Evolutionary conservation across 805 yeast genomes (phyloP).

Genomic region (Scheffersomyces spartinae): DNA sequence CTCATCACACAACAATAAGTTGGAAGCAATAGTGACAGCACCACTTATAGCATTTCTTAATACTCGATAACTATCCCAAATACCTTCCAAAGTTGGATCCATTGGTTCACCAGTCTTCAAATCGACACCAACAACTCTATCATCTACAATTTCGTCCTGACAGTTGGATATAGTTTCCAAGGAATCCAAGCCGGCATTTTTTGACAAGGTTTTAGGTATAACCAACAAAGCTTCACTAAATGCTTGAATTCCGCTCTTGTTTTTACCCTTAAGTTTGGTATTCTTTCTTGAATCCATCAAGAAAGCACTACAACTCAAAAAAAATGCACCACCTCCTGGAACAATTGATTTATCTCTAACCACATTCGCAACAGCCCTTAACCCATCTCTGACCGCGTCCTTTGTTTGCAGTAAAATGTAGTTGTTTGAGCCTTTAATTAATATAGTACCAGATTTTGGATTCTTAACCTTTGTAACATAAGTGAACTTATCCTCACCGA

Average conservation of each 20-base stretch:
- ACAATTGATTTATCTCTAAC: conserved; percentile 74
- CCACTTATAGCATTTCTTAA: conserved; percentile 85
- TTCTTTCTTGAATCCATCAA: conserved; percentile 38
- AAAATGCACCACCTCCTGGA: conserved; percentile 98
- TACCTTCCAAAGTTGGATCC: conserved; percentile 89
- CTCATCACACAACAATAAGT: conserved; percentile 89
- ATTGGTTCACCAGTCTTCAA: conserved; percentile 87
- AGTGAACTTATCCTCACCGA: conserved; percentile 97
- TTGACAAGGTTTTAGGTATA: conserved; percentile 84
- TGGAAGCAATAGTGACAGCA: conserved; percentile 91
- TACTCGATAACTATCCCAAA: conserved; percentile 95
- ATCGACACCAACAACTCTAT: conserved; percentile 82
- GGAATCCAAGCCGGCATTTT: conserved; percentile 89
- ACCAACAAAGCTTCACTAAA: conserved; percentile 86
- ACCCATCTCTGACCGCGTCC: conserved; percentile 96
- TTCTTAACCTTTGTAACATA: conserved; percentile 83
- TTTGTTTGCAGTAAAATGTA: conserved; percentile 85
- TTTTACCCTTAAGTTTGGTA: conserved; percentile 65
- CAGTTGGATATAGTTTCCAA: conserved; percentile 81
- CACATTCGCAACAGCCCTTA: conserved; percentile 88
- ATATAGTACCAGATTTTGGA: conserved; percentile 84
- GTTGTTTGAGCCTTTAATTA: conserved; percentile 87
- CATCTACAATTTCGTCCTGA: conserved; percentile 79
- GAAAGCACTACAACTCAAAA: conserved; percentile 67
- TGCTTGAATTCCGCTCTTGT: conserved; percentile 83